These are phyloP conservation scores for Leptographium flavum DNA, from an alignment of 2,329 filamentous ascomycete species.

Conservation along the genomic window DNA sequence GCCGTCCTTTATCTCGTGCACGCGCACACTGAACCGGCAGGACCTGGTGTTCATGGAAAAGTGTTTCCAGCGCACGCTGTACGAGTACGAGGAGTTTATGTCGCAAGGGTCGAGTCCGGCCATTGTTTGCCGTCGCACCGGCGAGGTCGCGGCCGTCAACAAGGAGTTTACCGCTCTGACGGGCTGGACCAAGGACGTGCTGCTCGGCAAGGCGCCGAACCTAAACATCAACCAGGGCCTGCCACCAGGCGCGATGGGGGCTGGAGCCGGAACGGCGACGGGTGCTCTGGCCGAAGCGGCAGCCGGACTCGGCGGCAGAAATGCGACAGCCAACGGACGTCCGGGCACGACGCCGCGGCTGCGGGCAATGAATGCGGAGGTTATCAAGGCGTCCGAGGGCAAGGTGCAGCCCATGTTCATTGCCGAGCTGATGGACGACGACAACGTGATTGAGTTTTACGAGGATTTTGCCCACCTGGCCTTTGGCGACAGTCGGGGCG, in stretches of 20 bases:
- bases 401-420: conserved; percentile 71
- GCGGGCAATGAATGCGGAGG: conserved; percentile 21
- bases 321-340: conserved; percentile 54
- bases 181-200: conserved; percentile 81
- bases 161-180: conserved; percentile 96
- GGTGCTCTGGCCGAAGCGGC: neutral
- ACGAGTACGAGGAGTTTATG: conserved; percentile 89
- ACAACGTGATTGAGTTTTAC: conserved; percentile 87
- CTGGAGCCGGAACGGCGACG: neutral
- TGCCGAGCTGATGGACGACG: conserved; percentile 84
- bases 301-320: conserved; percentile 25
- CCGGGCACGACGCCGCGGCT: conserved; percentile 36
- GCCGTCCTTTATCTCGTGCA: conserved; percentile 85
- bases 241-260: no score
- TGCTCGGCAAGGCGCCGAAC: conserved; percentile 78
- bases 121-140: conserved; percentile 79
- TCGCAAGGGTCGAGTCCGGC: conserved; percentile 79
- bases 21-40: conserved; percentile 71
- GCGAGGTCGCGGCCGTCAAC: conserved; percentile 87
- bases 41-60: conserved; percentile 97
- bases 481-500: conserved; percentile 79
- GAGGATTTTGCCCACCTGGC: conserved; percentile 88
- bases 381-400: conserved; percentile 24
- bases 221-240: conserved; percentile 66
- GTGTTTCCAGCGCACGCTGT: conserved; percentile 82